These are phyloP conservation scores for Wickerhamomyces alni DNA, from an alignment of 805 yeast genomes.

Conservation along the genomic window DNA sequence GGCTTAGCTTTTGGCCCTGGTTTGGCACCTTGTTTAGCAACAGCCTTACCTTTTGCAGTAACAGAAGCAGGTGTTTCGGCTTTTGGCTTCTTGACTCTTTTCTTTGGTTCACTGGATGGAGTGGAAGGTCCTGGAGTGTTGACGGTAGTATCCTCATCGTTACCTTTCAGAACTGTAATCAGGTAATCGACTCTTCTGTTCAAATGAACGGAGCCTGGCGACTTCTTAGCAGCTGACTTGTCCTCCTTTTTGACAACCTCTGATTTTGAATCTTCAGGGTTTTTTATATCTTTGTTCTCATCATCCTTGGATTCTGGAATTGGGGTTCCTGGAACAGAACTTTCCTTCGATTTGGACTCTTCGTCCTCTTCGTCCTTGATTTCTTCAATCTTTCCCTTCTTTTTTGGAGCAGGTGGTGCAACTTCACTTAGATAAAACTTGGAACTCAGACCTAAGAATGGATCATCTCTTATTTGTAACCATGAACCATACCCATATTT, in stretches of 20 bases:
- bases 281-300: conserved; percentile 5
- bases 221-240: conserved; percentile 40
- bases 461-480: conserved; percentile 93
- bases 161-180: conserved; percentile 62
- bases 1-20: conserved; percentile 15
- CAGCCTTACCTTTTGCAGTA: conserved; percentile 9
- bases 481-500: conserved; percentile 97
- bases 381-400: conserved; percentile 20
- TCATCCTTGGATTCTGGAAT: not conserved
- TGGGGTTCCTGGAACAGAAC: not conserved
- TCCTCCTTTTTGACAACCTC: conserved; percentile 15
- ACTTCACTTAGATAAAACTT: conserved; percentile 67
- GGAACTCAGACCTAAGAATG: conserved; percentile 77
- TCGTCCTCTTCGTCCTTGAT: conserved; percentile 26
- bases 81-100: conserved; percentile 22
- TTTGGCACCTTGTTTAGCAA: conserved; percentile 10
- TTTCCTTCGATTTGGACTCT: not conserved
- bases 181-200: conserved; percentile 89
- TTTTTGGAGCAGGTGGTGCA: conserved; percentile 28
- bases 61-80: conserved; percentile 20
- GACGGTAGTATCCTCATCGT: conserved; percentile 29
- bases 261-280: too few relatives aligned
- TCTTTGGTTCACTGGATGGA: conserved; percentile 22
- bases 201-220: conserved; percentile 89
- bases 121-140: conserved; percentile 26